Conservation (phyloP, 129 eudicot species). For the Helianthus tuberosus region DNA sequence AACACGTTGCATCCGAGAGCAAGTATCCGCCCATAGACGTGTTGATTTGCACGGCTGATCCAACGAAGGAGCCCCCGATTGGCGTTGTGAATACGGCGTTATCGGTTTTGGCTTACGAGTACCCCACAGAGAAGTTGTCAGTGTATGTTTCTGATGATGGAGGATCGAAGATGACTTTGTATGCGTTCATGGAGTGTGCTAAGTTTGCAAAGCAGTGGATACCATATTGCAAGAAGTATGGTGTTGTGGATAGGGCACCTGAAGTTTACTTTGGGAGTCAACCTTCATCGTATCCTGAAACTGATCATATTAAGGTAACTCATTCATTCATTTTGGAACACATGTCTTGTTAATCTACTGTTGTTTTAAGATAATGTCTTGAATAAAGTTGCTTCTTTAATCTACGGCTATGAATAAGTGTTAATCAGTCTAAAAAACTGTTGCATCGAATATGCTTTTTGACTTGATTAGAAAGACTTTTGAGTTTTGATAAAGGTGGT, state of each 20-base stretch:
- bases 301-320: constrained; percentile 44
- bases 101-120: constrained; percentile 58
- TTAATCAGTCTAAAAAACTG: too few relatives aligned
- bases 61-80: constrained; percentile 65
- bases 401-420: too few relatives aligned
- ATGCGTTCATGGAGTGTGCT: constrained; percentile 55
- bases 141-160: constrained; percentile 58
- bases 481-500: too few relatives aligned
- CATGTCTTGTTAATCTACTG: too few relatives aligned
- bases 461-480: too few relatives aligned
- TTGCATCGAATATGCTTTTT: too few relatives aligned
- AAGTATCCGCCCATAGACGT: constrained; percentile 58
- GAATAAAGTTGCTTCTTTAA: too few relatives aligned
- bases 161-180: constrained; percentile 47
- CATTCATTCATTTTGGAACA: not conserved
- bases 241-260: constrained; percentile 44
- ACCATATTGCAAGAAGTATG: constrained; percentile 44
- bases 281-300: not conserved
- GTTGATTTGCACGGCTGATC: constrained; percentile 78
- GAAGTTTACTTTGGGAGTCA: constrained; percentile 41
- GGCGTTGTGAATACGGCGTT: constrained; percentile 57
- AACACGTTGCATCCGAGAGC: not conserved
- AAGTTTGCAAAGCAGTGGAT: constrained; percentile 52
- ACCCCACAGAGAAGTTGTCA: constrained; percentile 53
- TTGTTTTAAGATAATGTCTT: too few relatives aligned